Base-by-base conservation (phyloP, 352 stramenopile genomes). In the Globisporangium canariense region DNA sequence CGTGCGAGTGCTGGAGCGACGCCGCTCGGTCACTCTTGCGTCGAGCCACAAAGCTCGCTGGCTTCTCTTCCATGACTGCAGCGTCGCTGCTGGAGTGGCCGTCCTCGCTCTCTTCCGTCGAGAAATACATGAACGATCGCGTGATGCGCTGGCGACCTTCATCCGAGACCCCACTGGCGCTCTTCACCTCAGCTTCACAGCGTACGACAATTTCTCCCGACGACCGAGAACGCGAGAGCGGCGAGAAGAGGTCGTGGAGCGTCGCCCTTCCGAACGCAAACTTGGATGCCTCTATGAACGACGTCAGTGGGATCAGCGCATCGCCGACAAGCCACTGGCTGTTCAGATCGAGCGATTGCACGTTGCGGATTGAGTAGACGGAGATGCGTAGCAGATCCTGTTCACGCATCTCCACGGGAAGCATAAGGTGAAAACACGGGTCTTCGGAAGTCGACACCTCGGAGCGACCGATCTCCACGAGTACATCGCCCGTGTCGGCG, bases 361-460 rank as follows among this genome's bases (percentile, higher is more conserved):
- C 58, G 45, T 83, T 86, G 10, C 77, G 81, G 13, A 95, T 76
- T 0, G 78, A 81, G 56, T 91, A 95, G 25, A 93, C 81, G 0
- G 82, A 85, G 16, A 76, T 83, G 0, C 83, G 83, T 18, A 94
- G 65, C 32, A 87, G 20, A 56, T 83, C 78, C 0, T 76, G 52
- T 22, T 75, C 67, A 6, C 74, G 69, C 62, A 91, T 78, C 66
- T 88, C 76, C 5, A 92, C 81, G 0, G 83, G 65, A 20, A 94
- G 46, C 80, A 94, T 91, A 54, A 91, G 71, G 40, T 92, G 81
- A 61, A 92, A 94, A 43, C 65, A 83, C n/a, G 86, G 86, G 36
- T 93, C 81, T 60, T 83, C 69, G 0, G 81, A 88, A 16, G 77
- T 65, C n/a, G 77, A 88, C 34, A 93, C 70, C 59, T 95, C 86